Evolutionary conservation across 805 yeast genomes (phyloP).

Genomic region (Kodamaea neixiangensis): DNA sequence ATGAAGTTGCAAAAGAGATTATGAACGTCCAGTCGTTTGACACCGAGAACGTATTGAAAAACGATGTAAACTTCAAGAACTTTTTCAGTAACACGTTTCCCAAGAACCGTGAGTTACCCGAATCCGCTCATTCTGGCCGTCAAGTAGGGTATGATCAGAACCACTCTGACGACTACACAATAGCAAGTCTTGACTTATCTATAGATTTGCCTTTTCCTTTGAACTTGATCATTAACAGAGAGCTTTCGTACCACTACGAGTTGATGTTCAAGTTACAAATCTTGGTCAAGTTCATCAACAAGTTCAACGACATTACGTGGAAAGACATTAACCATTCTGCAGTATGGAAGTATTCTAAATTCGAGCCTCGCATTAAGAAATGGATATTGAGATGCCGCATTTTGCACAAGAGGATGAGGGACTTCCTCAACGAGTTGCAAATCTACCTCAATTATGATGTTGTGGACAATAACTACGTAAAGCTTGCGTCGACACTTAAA

Average conservation of each 20-base stretch:
- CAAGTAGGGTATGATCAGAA: conserved; percentile 11
- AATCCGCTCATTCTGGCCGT: conserved; percentile 6
- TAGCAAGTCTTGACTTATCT: conserved; percentile 57
- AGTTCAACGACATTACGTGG: conserved; percentile 68
- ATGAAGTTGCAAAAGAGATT: conserved; percentile 48
- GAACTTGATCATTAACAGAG: conserved; percentile 69
- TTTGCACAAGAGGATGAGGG: conserved; percentile 58
- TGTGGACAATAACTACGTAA: conserved; percentile 54
- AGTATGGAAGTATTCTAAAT: conserved; percentile 64
- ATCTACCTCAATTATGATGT: conserved; percentile 60
- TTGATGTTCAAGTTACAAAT: conserved; percentile 71
- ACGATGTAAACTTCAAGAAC: conserved; percentile 45
- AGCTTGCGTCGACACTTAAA: conserved; percentile 32
- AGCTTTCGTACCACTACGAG: conserved; percentile 76
- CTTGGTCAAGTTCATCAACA: conserved; percentile 62
- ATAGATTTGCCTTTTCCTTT: conserved; percentile 83
- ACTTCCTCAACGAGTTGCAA: conserved; percentile 55
- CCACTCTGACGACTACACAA: conserved; percentile 34
- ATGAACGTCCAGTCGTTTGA: conserved; percentile 50
- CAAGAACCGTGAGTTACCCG: conserved; percentile 9
- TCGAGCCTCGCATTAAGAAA: conserved; percentile 43
- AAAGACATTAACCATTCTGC: conserved; percentile 59
- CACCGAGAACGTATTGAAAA: conserved; percentile 28
- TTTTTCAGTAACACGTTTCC: conserved; percentile 45
- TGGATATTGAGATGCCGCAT: conserved; percentile 59